Base-by-base conservation (phyloP, 257 asterid species). In the Gentiana dahurica region DNA sequence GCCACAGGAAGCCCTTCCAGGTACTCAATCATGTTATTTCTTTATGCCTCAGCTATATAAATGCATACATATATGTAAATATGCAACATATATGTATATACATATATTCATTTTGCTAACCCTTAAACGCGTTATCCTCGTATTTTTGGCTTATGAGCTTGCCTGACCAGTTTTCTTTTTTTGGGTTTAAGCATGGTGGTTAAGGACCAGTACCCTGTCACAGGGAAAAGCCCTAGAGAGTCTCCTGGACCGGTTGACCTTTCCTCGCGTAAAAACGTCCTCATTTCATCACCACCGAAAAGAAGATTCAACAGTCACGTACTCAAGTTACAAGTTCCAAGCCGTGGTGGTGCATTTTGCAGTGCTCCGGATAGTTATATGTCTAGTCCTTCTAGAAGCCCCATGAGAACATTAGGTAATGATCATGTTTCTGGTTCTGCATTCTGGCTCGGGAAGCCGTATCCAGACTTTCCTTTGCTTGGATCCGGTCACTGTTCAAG, bases 401-500 rank as follows among this genome's bases (percentile, higher is more conserved):
- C 97, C 35, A 79, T 81, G 78, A 78, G 95, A 83, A 68, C 68
- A 49, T 66, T 68, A 60, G 86, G 89, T 62, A 76, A 64, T 53
- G 96, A 91, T 59, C 95, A 78, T 66, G 75, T 75, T 65, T 34
- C 85, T 34, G 74, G 77, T 65, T 74, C 82, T 63, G 77, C 79
- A 63, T 66, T 77, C 59, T 72, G 80, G 70, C 80, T 70, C 36
- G 95, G 89, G 57, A 88, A 72, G 79, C 71, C 73, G 41, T 74
- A 74, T 73, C 74, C 86, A 10, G 95, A 92, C 61, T 75, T 81
- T 57, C 81, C 81, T 2, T 74, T 81, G 56, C 89, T 80, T 71
- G 95, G 97, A 68, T 92, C 97, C 65, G 97, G 95, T 70, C 94
- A 84, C 61, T 92, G 99, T 77, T 92, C 99, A 61, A 90, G 97